Percentiles rank a stretch among this genome's conserved stretches.
phyloP scores from a whole-genome alignment of 345 rosid genomes.

The Lumnitzera littorea region DNA sequence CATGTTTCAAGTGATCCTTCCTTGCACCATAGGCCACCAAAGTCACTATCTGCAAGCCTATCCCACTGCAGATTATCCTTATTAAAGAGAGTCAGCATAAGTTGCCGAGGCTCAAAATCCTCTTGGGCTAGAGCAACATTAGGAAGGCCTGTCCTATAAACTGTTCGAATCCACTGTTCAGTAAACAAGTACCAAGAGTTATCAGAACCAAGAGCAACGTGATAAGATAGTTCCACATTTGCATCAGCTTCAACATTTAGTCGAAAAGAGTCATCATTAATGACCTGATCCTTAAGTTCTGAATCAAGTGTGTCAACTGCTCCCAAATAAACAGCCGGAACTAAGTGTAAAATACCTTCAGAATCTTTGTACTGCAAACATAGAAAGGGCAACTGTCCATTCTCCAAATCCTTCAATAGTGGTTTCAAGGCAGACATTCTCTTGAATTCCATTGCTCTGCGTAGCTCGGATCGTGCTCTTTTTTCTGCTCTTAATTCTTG shows the following conservation, averaged over 20 bases:
- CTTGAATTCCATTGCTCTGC: slow-evolving; percentile 52
- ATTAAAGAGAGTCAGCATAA: slow-evolving; percentile 52
- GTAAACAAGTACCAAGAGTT: slow-evolving; percentile 91
- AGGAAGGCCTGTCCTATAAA: slow-evolving; percentile 78
- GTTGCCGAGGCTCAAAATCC: slow-evolving; percentile 72
- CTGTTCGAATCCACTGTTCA: slow-evolving; percentile 73
- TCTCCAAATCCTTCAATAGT: slow-evolving; percentile 55
- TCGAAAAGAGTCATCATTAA: slow-evolving; percentile 32
- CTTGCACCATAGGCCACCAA: slow-evolving; percentile 70
- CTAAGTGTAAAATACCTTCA: slow-evolving; percentile 57
- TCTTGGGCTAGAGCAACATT: slow-evolving; percentile 55
- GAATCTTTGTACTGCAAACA: slow-evolving; percentile 80
- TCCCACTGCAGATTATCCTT: slow-evolving; percentile 71
- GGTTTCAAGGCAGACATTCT: slow-evolving; percentile 63
- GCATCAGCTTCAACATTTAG: slow-evolving; percentile 20
- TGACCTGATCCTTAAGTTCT: slow-evolving; percentile 33
- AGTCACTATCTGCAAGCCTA: slow-evolving; percentile 61
- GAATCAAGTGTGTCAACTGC: slow-evolving; percentile 46
- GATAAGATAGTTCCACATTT: slow-evolving; percentile 41
- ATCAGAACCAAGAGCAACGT: slow-evolving; percentile 91
- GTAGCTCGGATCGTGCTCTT: slow-evolving; percentile 49
- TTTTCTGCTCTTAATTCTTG: slow-evolving; percentile 68
- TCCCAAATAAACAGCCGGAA: slow-evolving; percentile 78
- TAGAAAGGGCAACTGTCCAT: slow-evolving; percentile 65
- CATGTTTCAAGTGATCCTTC: slow-evolving; percentile 95